Evolutionary conservation across 2,329 filamentous ascomycete species (phyloP), one percentile per base, ranked within the genome.

Genomic region (Alternaria angustiovoidea): DNA sequence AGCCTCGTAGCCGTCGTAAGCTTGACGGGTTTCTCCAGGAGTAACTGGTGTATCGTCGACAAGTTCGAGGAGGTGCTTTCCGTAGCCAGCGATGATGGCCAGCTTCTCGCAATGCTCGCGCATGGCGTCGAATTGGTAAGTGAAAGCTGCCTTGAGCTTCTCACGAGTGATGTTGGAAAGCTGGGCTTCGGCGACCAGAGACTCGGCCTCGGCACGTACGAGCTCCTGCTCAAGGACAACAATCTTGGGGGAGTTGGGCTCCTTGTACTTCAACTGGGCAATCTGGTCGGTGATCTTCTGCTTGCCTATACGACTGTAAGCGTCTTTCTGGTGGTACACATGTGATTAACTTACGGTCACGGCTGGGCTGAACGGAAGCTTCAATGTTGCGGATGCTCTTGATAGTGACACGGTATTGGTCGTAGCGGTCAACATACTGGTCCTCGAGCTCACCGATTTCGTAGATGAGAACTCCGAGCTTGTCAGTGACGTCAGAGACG

Each of bases 311-410:
- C 20, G 48, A 34, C 7, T 48, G 49, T 68, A 2, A 65, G 63
- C 16, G 51, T 41, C 42, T 20, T 26, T 7, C 12, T 18, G 9
- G 20, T n/a, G 39, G 18, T 2, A 12, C n/a, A 20, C 16, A 26
- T 3, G 5, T 32, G 28, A 7, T 4, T n/a, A 34, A 81, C 91
- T 83, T 84, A 95, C 95, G 92, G 82, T 99, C 95, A 82, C 95
- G 88, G 84, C 94, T 97, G 57, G 95, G 95, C 82, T 99, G 95
- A 51, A 99, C 95, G 22, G 94, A 98, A 61, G 94, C 94, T 81
- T 99, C 95, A 67, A 99, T 99, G 82, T 99, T 99, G 74, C 95
- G 91, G 76, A 99, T 97, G 80, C 93, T 96, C 90, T 99, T 99
- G 83, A 99, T 96, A 54, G 95, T 99, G 59, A 99, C 91, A 76